Evolutionary conservation across 495 filamentous ascomycete genomes (phyloP).

Genomic region (Penicillium goetzii): DNA sequence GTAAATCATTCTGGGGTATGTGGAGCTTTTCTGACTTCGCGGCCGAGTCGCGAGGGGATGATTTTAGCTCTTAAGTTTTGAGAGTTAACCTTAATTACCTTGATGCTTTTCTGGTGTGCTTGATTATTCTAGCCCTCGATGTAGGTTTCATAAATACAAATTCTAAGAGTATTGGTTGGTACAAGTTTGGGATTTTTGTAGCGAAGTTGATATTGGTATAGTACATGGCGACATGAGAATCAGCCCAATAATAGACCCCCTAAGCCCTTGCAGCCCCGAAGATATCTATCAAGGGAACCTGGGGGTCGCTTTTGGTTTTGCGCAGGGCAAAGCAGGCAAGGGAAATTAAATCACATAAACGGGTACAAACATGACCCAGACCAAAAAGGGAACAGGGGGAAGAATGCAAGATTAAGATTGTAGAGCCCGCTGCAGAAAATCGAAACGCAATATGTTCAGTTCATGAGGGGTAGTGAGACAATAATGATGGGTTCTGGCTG

Average conservation of each 20-base stretch:
- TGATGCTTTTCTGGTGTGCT: not conserved
- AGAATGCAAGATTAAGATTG: slow-evolving; percentile 17
- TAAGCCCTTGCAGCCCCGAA: not conserved
- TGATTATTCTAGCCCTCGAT: not conserved
- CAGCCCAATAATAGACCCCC: not conserved
- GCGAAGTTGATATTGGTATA: not conserved
- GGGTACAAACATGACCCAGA: not conserved
- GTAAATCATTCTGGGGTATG: not conserved
- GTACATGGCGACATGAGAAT: slow-evolving; percentile 1
- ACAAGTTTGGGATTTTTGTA: not conserved
- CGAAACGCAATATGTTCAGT: slow-evolving; percentile 19
- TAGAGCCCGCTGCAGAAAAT: slow-evolving; percentile 1
- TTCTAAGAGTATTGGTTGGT: not conserved
- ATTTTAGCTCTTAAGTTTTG: not conserved
- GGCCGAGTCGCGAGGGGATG: not conserved
- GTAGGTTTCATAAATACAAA: not conserved
- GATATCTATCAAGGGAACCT: not conserved
- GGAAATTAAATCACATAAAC: slow-evolving; percentile 29
- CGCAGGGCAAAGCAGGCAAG: not conserved
- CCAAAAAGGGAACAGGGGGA: not conserved
- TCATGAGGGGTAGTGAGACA: slow-evolving; percentile 13
- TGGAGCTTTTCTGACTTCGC: not conserved
- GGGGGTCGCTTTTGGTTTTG: not conserved
- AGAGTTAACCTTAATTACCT: not conserved
- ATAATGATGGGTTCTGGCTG: not conserved